phyloP scores from a whole-genome alignment of 176 grass and related monocot genomes.

The Avena sativa region DNA sequence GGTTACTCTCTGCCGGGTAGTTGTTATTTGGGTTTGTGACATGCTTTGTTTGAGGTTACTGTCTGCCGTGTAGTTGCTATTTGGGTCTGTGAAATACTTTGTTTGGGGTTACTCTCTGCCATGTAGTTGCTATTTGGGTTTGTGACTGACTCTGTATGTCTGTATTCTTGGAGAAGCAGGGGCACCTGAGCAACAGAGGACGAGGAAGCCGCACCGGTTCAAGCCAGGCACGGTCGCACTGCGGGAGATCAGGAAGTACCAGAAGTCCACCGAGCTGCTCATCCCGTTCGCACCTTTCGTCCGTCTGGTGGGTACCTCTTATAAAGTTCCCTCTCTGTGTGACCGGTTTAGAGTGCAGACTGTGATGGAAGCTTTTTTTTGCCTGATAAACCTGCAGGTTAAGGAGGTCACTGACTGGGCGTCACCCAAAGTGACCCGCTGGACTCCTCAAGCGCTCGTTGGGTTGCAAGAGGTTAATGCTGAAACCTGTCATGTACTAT shows the following conservation, averaged over 20 bases:
- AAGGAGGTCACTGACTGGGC: slow-evolving; percentile 55
- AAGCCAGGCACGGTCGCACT: slow-evolving; percentile 61
- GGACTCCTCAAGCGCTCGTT: slow-evolving; percentile 29
- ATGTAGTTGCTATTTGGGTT: neutral
- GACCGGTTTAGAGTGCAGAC: neutral
- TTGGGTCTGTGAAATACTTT: neutral
- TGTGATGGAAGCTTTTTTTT: slow-evolving; percentile 1
- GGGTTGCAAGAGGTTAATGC: slow-evolving; percentile 42
- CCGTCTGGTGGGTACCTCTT: slow-evolving; percentile 57
- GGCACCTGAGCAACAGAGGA: neutral
- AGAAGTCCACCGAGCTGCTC: slow-evolving; percentile 57
- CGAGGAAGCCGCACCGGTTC: slow-evolving; percentile 37
- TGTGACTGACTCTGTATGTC: slow-evolving; percentile 14
- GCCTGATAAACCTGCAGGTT: slow-evolving; percentile 54
- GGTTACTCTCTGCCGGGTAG: neutral
- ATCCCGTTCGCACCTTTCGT: slow-evolving; percentile 65
- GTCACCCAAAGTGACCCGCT: slow-evolving; percentile 15
- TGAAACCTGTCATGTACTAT: slow-evolving; percentile 5
- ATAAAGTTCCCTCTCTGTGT: neutral
- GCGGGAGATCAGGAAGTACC: slow-evolving; percentile 69
- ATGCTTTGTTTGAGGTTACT: neutral
- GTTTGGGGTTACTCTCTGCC: neutral
- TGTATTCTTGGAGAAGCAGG: slow-evolving; percentile 24
- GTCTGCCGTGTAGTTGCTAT: neutral
- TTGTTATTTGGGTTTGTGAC: neutral